Percentiles rank a stretch among this genome's conserved stretches.
Evolutionary conservation across 169 alveolate species (phyloP).

Genomic region (Perkinsus chesapeaki): DNA sequence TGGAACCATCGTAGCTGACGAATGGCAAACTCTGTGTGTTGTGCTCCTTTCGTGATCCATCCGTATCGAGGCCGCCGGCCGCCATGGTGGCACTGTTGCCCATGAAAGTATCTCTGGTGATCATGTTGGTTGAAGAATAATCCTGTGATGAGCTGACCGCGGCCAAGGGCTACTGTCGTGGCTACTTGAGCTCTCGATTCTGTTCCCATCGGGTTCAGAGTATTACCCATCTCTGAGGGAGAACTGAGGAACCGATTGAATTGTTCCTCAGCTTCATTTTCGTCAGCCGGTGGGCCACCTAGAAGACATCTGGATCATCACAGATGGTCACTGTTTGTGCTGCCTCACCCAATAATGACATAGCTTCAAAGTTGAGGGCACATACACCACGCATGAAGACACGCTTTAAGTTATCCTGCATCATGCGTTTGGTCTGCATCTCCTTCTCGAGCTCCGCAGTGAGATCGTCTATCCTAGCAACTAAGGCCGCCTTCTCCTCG

Average conservation of each 20-base stretch:
- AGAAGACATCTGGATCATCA: background rate
- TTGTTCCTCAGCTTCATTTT: background rate
- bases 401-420: background rate
- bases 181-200: background rate
- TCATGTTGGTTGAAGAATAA: background rate
- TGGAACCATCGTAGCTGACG: background rate
- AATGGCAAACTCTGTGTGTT: background rate
- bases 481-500: background rate
- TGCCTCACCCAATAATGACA: background rate
- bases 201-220: background rate
- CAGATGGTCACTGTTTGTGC: background rate
- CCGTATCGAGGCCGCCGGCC: background rate
- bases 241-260: background rate
- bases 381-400: conserved; percentile 1
- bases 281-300: background rate
- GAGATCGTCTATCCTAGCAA: background rate
- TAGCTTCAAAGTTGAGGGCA: background rate
- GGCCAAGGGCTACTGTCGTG: background rate
- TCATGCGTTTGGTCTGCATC: background rate
- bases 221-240: background rate
- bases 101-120: background rate
- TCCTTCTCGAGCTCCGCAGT: background rate
- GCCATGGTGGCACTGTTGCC: background rate
- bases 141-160: background rate
- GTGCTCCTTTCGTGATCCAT: background rate